Conservation (phyloP, 164 flowering plant genomes). For the Cinnamomum chago region DNA sequence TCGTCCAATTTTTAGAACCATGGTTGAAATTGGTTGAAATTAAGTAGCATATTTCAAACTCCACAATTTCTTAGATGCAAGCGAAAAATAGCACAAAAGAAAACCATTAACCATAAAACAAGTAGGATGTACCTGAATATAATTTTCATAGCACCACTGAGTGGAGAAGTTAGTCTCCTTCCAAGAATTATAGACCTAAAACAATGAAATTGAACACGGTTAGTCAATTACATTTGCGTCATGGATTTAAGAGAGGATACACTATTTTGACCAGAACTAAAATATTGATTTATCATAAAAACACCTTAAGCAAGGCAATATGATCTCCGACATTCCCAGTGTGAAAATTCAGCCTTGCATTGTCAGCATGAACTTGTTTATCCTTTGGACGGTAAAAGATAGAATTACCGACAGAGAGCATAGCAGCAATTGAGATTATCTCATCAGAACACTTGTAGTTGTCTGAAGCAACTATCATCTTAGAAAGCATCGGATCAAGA, state of each 20-base stretch:
- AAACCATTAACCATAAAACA: neutral
- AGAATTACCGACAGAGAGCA: slow-evolving; percentile 93
- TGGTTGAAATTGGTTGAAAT: no score
- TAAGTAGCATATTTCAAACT: no score
- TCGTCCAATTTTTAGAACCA: no score
- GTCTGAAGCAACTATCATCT: slow-evolving; percentile 94
- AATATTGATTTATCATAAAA: neutral
- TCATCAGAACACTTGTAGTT: slow-evolving; percentile 86
- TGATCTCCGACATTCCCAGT: slow-evolving; percentile 97
- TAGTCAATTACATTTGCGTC: neutral
- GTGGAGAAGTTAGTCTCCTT: slow-evolving; percentile 89
- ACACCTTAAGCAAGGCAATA: slow-evolving; percentile 86
- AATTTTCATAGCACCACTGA: slow-evolving; percentile 97
- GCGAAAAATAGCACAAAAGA: neutral
- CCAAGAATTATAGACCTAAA: slow-evolving; percentile 86
- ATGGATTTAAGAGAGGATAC: neutral
- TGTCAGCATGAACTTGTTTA: slow-evolving; percentile 98
- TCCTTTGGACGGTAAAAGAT: slow-evolving; percentile 96
- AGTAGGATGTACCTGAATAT: slow-evolving; percentile 60
- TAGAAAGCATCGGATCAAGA: slow-evolving; percentile 94
- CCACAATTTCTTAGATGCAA: neutral
- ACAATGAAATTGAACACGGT: slow-evolving; percentile 4
- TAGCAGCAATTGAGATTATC: slow-evolving; percentile 86
- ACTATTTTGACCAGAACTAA: neutral
- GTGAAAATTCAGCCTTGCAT: slow-evolving; percentile 93